Evolutionary conservation across 371 early-diverging fungal genomes (phyloP).

Genomic region (Mucor lusitanicus): DNA sequence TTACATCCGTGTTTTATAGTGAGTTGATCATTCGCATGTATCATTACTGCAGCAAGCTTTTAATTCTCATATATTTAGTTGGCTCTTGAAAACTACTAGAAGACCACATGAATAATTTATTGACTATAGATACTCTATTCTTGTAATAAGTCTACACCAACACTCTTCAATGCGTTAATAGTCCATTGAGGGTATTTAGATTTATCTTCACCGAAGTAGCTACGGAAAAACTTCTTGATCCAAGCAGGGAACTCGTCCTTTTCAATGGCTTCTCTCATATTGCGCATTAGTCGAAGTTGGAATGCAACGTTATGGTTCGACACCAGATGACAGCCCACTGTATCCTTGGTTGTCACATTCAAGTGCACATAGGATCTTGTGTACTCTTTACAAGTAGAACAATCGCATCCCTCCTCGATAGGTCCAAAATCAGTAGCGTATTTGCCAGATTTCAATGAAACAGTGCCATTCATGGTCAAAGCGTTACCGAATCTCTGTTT

Average conservation of each 20-base stretch:
- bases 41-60: too few species aligned
- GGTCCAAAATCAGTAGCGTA: conserved; percentile 72
- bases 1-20: too few species aligned
- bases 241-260: conserved; percentile 81
- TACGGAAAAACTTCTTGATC: conserved; percentile 75
- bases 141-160: conserved; percentile 66
- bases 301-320: conserved; percentile 92
- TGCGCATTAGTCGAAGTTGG: conserved; percentile 86
- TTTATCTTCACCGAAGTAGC: conserved; percentile 62
- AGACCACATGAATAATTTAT: not conserved
- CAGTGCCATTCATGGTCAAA: conserved; percentile 78
- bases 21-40: too few species aligned
- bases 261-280: conserved; percentile 78
- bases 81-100: too few species aligned
- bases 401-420: conserved; percentile 85
- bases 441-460: conserved; percentile 68
- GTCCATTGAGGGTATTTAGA: conserved; percentile 85
- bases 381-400: conserved; percentile 85
- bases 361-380: conserved; percentile 80
- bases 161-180: conserved; percentile 78
- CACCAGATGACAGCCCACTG: conserved; percentile 90
- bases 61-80: too few species aligned
- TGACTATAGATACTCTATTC: not conserved
- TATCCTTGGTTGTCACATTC: conserved; percentile 66
- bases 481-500: conserved; percentile 89